Percentiles rank a stretch among this genome's conserved stretches.
Conservation (phyloP, 306 rosid species). For the Pterocarpus macrocarpus region DNA sequence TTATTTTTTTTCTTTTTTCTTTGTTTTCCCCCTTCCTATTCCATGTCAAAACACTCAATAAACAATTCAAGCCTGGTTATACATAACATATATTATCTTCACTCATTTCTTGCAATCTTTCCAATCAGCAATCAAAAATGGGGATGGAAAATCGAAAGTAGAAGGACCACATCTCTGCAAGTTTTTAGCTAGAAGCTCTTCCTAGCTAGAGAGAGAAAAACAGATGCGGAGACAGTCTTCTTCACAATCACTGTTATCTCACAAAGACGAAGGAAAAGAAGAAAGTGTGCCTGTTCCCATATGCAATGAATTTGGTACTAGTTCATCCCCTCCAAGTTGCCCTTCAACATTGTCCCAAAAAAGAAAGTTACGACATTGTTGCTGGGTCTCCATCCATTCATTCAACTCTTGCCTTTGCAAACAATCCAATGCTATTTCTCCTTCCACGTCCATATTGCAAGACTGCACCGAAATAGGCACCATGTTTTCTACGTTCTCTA, state of each 20-base stretch:
- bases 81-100: conserved; percentile 37
- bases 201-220: conserved; percentile 44
- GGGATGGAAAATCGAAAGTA: not conserved
- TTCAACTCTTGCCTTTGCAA: conserved; percentile 69
- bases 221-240: conserved; percentile 27
- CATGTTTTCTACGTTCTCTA: conserved; percentile 69
- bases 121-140: conserved; percentile 48
- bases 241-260: conserved; percentile 50
- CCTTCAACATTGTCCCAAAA: conserved; percentile 84
- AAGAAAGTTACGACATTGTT: conserved; percentile 70
- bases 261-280: conserved; percentile 67
- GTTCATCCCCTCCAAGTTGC: conserved; percentile 59
- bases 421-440: conserved; percentile 65
- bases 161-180: conserved; percentile 51
- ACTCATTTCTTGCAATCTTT: conserved; percentile 58
- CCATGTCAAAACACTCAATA: conserved; percentile 46
- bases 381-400: conserved; percentile 79
- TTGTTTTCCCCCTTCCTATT: conserved; percentile 3
- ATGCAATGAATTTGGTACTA: conserved; percentile 57
- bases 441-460: conserved; percentile 59
- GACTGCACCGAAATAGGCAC: conserved; percentile 52
- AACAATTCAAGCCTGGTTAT: conserved; percentile 46
- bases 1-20: conserved; percentile 26
- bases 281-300: conserved; percentile 59
- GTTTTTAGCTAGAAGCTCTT: conserved; percentile 50